Evolutionary conservation across 2,329 filamentous ascomycete genomes (phyloP).

Genomic region (Dactylellina haptotyla): DNA sequence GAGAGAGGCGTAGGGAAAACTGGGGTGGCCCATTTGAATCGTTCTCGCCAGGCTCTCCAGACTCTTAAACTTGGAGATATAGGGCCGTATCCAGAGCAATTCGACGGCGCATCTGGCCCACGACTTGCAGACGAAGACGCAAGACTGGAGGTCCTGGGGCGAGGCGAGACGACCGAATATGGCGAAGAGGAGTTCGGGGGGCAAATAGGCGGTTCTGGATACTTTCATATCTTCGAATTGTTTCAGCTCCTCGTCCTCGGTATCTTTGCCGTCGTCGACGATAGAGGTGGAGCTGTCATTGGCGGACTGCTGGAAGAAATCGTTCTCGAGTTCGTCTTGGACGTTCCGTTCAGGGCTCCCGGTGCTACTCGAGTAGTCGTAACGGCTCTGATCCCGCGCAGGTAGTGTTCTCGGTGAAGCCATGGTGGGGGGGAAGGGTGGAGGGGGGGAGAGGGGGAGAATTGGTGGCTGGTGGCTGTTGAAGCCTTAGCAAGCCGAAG

Average conservation of each 20-base stretch:
- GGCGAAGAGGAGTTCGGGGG: conserved; percentile 92
- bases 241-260: conserved; percentile 55
- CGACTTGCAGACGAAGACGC: conserved; percentile 91
- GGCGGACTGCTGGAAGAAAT: conserved; percentile 56
- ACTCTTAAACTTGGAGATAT: conserved; percentile 86
- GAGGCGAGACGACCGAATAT: conserved; percentile 86
- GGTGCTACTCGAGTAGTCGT: conserved; percentile 56
- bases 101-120: conserved; percentile 95
- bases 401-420: conserved; percentile 51
- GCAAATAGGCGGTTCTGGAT: conserved; percentile 75
- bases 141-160: conserved; percentile 80
- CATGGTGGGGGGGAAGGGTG: conserved; percentile 39
- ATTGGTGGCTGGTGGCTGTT: conserved; percentile 21
- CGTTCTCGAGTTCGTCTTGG: conserved; percentile 55
- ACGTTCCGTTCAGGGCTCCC: conserved; percentile 56
- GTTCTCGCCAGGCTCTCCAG: conserved; percentile 83
- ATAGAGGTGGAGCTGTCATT: conserved; percentile 58
- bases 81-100: conserved; percentile 91
- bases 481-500: conserved; percentile 13
- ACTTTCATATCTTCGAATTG: conserved; percentile 58
- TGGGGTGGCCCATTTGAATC: conserved; percentile 75
- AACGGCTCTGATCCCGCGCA: conserved; percentile 52
- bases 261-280: conserved; percentile 52
- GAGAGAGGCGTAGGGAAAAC: conserved; percentile 88
- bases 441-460: conserved; percentile 2